Evolutionary conservation across 352 stramenopile genomes (phyloP).

Genomic region (Globisporangium rhizosaccharum): DNA sequence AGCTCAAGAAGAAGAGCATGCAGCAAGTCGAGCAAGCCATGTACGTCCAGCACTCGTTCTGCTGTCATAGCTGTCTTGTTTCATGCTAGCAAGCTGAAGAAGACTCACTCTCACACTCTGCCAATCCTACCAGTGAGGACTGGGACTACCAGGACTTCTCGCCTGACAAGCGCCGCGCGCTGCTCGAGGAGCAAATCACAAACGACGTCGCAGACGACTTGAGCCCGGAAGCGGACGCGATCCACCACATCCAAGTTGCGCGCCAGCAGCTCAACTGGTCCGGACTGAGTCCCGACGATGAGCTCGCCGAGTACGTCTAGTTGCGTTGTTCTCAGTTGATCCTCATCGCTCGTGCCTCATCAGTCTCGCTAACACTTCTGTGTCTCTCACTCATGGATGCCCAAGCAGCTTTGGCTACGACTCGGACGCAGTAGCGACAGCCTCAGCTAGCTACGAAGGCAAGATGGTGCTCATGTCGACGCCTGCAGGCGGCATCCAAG

Average conservation of each 20-base stretch:
- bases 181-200: conserved; percentile 48
- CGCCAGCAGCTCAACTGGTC: conserved; percentile 31
- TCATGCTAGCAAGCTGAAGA: background rate
- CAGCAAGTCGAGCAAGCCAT: conserved; percentile 41
- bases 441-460: conserved; percentile 25
- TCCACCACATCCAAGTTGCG: conserved; percentile 26
- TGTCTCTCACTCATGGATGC: background rate
- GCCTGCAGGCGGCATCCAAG: conserved; percentile 40
- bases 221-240: conserved; percentile 24
- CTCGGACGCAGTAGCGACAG: conserved; percentile 5
- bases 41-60: conserved; percentile 13
- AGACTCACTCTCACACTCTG: background rate
- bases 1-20: conserved; percentile 47
- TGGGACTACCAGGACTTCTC: conserved; percentile 74
- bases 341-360: background rate
- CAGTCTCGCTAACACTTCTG: background rate
- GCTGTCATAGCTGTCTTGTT: background rate
- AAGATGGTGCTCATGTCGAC: conserved; percentile 50
- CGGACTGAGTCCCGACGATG: conserved; percentile 38
- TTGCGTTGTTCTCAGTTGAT: background rate
- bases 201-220: conserved; percentile 32
- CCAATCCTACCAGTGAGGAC: conserved; percentile 31
- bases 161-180: conserved; percentile 49
- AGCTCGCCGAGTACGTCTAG: conserved; percentile 32
- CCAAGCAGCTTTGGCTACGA: conserved; percentile 21